These are phyloP conservation scores for Pseudonitzschia delicatissima DNA, from an alignment of 108 stramenopile species.

Conservation along the genomic window DNA sequence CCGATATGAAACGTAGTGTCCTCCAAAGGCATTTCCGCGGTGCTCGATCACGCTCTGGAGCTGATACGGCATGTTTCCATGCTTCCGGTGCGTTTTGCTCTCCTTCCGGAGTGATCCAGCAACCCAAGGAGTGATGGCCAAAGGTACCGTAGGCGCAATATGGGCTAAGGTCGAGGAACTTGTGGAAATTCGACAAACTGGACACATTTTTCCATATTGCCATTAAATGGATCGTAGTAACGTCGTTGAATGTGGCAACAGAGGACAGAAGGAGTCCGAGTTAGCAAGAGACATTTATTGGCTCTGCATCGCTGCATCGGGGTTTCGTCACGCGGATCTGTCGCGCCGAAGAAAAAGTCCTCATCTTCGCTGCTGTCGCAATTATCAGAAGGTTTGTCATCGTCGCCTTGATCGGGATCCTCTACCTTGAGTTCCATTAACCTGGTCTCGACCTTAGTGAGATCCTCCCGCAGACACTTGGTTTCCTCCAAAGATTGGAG, in stretches of 20 bases:
- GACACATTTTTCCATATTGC: conserved; percentile 58
- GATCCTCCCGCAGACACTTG: conserved; percentile 21
- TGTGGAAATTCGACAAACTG: conserved; percentile 65
- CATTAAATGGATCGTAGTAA: conserved; percentile 56
- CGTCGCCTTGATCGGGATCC: conserved; percentile 32
- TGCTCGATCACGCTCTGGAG: conserved; percentile 80
- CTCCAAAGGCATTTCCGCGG: conserved; percentile 62
- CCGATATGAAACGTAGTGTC: conserved; percentile 79
- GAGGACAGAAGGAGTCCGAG: conserved; percentile 63
- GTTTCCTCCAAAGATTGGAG: conserved; percentile 13
- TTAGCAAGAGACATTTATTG: conserved; percentile 61
- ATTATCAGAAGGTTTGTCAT: neutral
- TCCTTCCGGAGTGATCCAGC: conserved; percentile 24
- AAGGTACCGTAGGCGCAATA: conserved; percentile 63
- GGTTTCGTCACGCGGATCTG: neutral
- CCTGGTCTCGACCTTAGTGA: conserved; percentile 22
- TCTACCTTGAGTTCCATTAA: conserved; percentile 16
- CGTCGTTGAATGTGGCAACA: conserved; percentile 82
- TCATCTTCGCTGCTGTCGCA: neutral
- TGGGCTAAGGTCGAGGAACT: conserved; percentile 48
- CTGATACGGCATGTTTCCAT: conserved; percentile 38
- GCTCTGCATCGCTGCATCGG: conserved; percentile 47
- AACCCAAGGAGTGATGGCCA: conserved; percentile 22
- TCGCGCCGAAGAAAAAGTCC: neutral
- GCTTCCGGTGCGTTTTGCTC: neutral